Percentiles rank a stretch among this genome's conserved stretches.
These are phyloP conservation scores for Suhomyces faveliae DNA, from an alignment of 805 yeast species.

Conservation along the genomic window DNA sequence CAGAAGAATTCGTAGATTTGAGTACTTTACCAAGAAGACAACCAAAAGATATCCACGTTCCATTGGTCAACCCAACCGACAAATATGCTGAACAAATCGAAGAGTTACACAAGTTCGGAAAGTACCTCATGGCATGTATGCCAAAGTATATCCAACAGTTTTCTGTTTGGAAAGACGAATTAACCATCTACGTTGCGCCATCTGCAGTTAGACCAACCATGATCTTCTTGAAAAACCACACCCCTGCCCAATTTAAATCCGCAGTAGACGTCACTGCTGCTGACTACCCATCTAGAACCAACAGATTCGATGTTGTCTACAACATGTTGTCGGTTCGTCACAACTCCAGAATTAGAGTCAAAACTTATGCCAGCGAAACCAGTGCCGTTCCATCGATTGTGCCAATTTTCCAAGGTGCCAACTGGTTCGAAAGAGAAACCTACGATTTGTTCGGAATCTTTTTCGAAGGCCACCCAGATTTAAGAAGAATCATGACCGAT, in stretches of 20 bases:
- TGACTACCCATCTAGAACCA: constrained; percentile 79
- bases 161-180: constrained; percentile 88
- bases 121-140: constrained; percentile 70
- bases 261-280: constrained; percentile 83
- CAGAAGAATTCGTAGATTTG: constrained; percentile 34
- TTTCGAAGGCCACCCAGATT: constrained; percentile 86
- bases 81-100: constrained; percentile 63
- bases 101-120: constrained; percentile 79
- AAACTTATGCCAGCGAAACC: constrained; percentile 83
- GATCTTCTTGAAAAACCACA: constrained; percentile 70
- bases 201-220: constrained; percentile 69
- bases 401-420: constrained; percentile 73
- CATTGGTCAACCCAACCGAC: constrained; percentile 75
- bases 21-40: constrained; percentile 38
- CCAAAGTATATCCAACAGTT: constrained; percentile 84
- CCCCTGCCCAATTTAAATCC: constrained; percentile 75
- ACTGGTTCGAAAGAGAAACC: constrained; percentile 90
- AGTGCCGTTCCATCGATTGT: constrained; percentile 78
- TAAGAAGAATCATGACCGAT: constrained; percentile 87
- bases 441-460: constrained; percentile 85
- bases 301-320: constrained; percentile 86
- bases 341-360: constrained; percentile 84
- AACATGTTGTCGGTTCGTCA: constrained; percentile 76
- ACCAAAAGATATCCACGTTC: constrained; percentile 35
- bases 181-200: constrained; percentile 74